A percentile compares a stretch with the other conserved stretches of the same genome.
Evolutionary conservation across 2,329 filamentous ascomycete genomes (phyloP).

Genomic region (Fusarium avenaceum): DNA sequence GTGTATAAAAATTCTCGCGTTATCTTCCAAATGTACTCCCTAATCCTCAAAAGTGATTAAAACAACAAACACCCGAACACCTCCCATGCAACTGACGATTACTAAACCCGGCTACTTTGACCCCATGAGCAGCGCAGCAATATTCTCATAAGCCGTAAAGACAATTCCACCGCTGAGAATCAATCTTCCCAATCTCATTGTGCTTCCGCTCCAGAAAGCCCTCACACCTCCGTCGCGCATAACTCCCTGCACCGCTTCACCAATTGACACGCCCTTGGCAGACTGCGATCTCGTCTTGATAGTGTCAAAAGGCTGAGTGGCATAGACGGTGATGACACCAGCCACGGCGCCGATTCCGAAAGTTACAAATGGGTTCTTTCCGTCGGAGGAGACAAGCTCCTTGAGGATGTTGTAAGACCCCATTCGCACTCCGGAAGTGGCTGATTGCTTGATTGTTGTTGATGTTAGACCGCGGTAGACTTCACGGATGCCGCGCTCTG

Average conservation of each 20-base stretch:
- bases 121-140: conserved; percentile 51
- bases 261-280: conserved; percentile 68
- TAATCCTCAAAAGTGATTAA: not conserved
- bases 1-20: not conserved
- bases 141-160: conserved; percentile 73
- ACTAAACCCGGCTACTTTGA: not conserved
- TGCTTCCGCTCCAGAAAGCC: conserved; percentile 76
- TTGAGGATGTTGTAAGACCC: conserved; percentile 63
- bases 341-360: conserved; percentile 74
- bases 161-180: conserved; percentile 76
- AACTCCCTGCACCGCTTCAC: conserved; percentile 68
- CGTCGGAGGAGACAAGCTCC: conserved; percentile 46
- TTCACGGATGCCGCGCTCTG: conserved; percentile 57
- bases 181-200: conserved; percentile 74
- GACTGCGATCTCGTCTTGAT: conserved; percentile 75
- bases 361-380: conserved; percentile 57
- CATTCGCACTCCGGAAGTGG: conserved; percentile 62
- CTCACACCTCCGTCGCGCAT: conserved; percentile 68
- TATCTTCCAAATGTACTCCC: not conserved
- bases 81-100: not conserved
- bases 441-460: conserved; percentile 63
- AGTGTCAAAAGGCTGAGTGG: conserved; percentile 72
- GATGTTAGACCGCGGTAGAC: conserved; percentile 61
- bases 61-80: not conserved
- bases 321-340: conserved; percentile 70